Percentiles rank a stretch among this genome's conserved stretches.
phyloP scores from a whole-genome alignment of 2,329 filamentous ascomycete genomes.

The Colletotrichum camelliae region DNA sequence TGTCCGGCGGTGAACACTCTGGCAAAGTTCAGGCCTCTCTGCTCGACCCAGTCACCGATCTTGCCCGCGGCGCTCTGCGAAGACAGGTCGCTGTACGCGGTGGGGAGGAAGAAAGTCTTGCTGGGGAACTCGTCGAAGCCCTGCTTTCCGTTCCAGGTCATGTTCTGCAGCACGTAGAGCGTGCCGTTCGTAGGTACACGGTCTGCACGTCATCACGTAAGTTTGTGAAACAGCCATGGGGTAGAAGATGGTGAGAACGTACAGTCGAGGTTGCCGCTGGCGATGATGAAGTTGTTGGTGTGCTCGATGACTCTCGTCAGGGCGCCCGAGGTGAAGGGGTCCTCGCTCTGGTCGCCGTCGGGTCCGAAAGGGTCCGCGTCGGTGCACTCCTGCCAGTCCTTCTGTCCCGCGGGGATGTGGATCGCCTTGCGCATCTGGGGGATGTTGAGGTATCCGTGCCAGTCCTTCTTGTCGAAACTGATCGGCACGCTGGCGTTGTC shows the following conservation, averaged over 20 bases:
- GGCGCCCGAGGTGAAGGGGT: constrained; percentile 50
- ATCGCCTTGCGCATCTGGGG: constrained; percentile 73
- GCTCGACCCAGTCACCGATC: constrained; percentile 5
- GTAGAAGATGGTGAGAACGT: not conserved
- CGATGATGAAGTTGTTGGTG: constrained; percentile 76
- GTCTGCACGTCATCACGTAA: constrained; percentile 24
- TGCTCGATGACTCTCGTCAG: constrained; percentile 76
- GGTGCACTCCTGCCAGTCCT: constrained; percentile 48
- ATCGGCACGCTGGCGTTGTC: constrained; percentile 36
- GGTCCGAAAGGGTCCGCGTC: constrained; percentile 39
- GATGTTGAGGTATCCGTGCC: constrained; percentile 71
- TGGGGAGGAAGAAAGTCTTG: constrained; percentile 71
- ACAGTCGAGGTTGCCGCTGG: constrained; percentile 72
- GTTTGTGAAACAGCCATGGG: not conserved
- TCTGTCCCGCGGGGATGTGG: constrained; percentile 58
- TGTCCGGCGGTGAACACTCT: not conserved
- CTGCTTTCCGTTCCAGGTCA: constrained; percentile 76
- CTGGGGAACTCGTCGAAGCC: constrained; percentile 69
- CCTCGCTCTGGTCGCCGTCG: constrained; percentile 50
- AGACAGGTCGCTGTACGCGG: not conserved
- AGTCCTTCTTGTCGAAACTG: constrained; percentile 67
- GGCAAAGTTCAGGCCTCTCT: constrained; percentile 1
- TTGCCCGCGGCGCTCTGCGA: constrained; percentile 9
- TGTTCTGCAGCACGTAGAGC: constrained; percentile 77
- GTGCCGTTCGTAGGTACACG: constrained; percentile 73